A percentile compares a stretch with the other conserved stretches of the same genome.
phyloP scores from a whole-genome alignment of 805 yeast species.

The Yarrowia bubula region DNA sequence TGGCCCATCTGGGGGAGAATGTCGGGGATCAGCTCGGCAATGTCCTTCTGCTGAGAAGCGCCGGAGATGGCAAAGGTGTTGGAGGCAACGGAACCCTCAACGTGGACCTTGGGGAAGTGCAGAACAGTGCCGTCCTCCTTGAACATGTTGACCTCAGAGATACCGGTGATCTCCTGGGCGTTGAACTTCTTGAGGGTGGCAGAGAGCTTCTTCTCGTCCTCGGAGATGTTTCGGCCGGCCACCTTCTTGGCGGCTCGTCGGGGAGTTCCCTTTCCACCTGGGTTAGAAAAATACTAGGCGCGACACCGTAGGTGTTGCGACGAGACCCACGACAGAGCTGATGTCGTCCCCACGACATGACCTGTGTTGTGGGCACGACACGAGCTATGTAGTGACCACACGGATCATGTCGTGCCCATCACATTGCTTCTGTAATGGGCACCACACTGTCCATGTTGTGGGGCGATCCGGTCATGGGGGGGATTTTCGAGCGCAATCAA shows the following conservation, averaged over 20 bases:
- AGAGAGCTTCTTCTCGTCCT: constrained; percentile 87
- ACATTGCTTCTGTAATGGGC: background rate
- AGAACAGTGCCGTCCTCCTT: constrained; percentile 93
- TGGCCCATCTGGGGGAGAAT: constrained; percentile 95
- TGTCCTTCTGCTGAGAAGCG: constrained; percentile 86
- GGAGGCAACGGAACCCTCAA: constrained; percentile 85
- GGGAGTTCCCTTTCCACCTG: constrained; percentile 72
- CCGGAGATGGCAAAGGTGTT: constrained; percentile 96
- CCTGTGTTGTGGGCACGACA: background rate
- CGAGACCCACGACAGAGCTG: background rate
- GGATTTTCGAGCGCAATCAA: background rate
- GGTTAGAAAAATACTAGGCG: constrained; percentile 43
- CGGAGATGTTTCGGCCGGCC: constrained; percentile 50
- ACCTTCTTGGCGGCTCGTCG: constrained; percentile 90
- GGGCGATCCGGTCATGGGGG: too few relatives aligned
- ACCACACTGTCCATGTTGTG: background rate
- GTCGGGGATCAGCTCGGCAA: constrained; percentile 89
- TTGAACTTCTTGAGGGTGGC: constrained; percentile 83
- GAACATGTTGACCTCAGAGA: constrained; percentile 98
- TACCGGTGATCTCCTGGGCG: constrained; percentile 82
- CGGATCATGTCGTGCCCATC: too few relatives aligned
- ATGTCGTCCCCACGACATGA: background rate
- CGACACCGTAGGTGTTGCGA: background rate
- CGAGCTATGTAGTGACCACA: background rate
- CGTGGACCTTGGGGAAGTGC: constrained; percentile 95